phyloP scores from a whole-genome alignment of 108 stramenopile species.

The Pseudonitzschia delicatissima region DNA sequence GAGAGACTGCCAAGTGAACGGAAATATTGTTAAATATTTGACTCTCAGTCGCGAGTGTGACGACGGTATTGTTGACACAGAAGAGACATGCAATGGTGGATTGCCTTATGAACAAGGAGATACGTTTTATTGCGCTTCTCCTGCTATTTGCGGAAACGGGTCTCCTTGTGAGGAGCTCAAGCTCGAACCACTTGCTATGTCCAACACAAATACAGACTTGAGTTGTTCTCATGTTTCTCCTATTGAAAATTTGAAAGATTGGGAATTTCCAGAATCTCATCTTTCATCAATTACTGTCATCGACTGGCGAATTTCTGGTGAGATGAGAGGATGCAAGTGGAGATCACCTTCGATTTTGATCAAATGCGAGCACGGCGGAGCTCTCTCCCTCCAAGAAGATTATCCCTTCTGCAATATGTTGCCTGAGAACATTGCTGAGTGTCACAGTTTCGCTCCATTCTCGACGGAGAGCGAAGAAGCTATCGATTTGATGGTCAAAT shows the following conservation, averaged over 20 bases:
- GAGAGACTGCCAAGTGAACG: background rate
- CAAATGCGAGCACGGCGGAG: slow-evolving; percentile 10
- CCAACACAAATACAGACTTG: background rate
- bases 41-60: slow-evolving; percentile 1
- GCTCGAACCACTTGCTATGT: background rate
- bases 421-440: slow-evolving; percentile 5
- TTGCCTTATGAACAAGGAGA: background rate
- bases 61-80: background rate
- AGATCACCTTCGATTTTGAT: slow-evolving; percentile 1
- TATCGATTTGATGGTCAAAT: background rate
- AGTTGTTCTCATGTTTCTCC: slow-evolving; percentile 2
- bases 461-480: slow-evolving; percentile 10
- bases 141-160: slow-evolving; percentile 1
- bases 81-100: background rate
- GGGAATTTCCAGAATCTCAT: background rate
- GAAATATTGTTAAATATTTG: slow-evolving; percentile 7
- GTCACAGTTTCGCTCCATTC: slow-evolving; percentile 15
- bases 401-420: slow-evolving; percentile 3
- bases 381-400: background rate
- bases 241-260: background rate
- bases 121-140: background rate
- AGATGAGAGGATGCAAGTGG: slow-evolving; percentile 3
- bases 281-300: slow-evolving; percentile 1
- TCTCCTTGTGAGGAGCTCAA: background rate
- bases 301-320: slow-evolving; percentile 14